Percentiles rank a stretch among this genome's conserved stretches.
phyloP scores from a whole-genome alignment of 192 early-diverging fungal species.

The Backusella tuberculispora region DNA sequence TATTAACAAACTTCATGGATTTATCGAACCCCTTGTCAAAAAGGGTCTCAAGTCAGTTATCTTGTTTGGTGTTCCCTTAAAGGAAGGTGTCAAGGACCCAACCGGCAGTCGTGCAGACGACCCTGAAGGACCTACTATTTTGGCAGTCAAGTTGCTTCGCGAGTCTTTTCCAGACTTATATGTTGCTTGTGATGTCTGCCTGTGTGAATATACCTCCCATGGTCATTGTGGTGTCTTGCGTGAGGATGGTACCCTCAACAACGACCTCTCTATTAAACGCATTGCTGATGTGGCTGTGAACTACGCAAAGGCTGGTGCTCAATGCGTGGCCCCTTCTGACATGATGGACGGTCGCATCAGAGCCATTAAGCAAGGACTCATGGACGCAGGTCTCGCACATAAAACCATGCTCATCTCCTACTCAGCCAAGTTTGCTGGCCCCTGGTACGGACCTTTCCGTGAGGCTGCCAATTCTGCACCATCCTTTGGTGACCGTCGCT shows the following conservation, averaged over 20 bases:
- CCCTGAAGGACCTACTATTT: slow-evolving; percentile 82
- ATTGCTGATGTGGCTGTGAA: slow-evolving; percentile 82
- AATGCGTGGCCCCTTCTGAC: slow-evolving; percentile 91
- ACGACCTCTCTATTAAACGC: slow-evolving; percentile 73
- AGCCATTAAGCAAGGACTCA: slow-evolving; percentile 87
- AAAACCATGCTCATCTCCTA: slow-evolving; percentile 94
- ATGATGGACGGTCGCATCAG: slow-evolving; percentile 98
- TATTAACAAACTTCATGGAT: slow-evolving; percentile 73
- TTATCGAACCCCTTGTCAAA: slow-evolving; percentile 80
- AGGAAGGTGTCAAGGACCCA: slow-evolving; percentile 75
- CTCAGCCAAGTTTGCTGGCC: slow-evolving; percentile 94
- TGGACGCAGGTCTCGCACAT: slow-evolving; percentile 72
- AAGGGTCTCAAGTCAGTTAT: slow-evolving; percentile 89
- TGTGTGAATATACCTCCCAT: slow-evolving; percentile 96
- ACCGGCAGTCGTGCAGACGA: slow-evolving; percentile 83
- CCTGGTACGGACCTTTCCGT: slow-evolving; percentile 97
- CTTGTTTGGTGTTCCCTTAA: slow-evolving; percentile 91
- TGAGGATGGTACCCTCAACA: slow-evolving; percentile 84
- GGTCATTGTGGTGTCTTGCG: slow-evolving; percentile 91
- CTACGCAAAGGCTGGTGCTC: slow-evolving; percentile 92
- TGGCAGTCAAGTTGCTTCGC: slow-evolving; percentile 79
- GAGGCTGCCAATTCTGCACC: slow-evolving; percentile 96
- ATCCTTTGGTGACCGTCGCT: slow-evolving; percentile 85
- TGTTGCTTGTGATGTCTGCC: slow-evolving; percentile 93
- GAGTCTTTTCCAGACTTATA: slow-evolving; percentile 77